Evolutionary conservation across 495 filamentous ascomycete species (phyloP).

Genomic region (Penicillium turbatum): DNA sequence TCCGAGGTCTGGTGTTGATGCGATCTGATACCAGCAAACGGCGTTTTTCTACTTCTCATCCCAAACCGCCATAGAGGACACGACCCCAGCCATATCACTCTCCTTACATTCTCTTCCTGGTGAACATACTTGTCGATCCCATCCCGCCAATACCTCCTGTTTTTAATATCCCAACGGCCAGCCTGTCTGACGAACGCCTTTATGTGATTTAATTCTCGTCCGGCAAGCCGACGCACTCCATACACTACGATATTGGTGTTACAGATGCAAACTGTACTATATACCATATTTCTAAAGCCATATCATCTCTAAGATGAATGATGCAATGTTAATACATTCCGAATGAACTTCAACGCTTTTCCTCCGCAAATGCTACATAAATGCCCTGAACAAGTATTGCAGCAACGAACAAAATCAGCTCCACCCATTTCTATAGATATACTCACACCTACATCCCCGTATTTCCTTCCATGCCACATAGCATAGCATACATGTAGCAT

Average conservation of each 20-base stretch:
- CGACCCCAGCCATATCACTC: neutral
- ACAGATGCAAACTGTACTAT: constrained; percentile 3
- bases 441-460: too few species aligned
- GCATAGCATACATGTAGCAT: too few species aligned
- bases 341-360: neutral
- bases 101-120: constrained; percentile 4
- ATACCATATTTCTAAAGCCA: constrained; percentile 5
- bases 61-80: neutral
- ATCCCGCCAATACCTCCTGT: neutral
- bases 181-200: neutral
- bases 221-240: neutral
- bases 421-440: too few species aligned
- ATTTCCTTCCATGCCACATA: neutral
- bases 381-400: neutral
- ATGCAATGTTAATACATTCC: constrained; percentile 16
- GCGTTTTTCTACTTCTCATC: neutral
- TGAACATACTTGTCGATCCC: constrained; percentile 9
- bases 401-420: too few species aligned
- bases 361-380: neutral
- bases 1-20: constrained; percentile 32
- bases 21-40: neutral
- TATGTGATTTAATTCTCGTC: constrained; percentile 21
- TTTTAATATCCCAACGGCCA: constrained; percentile 5
- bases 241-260: neutral
- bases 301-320: constrained; percentile 7